phyloP scores from a whole-genome alignment of 306 rosid species.

The Medicago lupulina region DNA sequence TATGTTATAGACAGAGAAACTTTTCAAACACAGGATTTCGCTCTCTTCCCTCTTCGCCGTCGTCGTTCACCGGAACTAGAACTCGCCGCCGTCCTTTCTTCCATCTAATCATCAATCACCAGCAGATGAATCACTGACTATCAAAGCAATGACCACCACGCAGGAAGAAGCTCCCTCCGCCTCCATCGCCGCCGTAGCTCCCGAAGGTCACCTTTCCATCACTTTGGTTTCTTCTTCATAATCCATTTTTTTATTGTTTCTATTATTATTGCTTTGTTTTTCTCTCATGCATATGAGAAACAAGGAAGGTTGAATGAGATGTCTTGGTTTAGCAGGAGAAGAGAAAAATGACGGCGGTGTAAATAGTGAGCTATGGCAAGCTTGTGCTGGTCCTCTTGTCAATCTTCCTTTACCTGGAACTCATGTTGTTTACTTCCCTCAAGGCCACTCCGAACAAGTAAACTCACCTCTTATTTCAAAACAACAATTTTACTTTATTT shows the following conservation, averaged over 20 bases:
- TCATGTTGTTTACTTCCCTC: conserved; percentile 93
- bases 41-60: background rate
- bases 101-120: background rate
- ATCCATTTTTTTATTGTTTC: background rate
- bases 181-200: background rate
- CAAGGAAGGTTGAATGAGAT: too few relatives aligned
- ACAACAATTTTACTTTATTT: background rate
- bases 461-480: background rate
- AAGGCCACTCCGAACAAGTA: conserved; percentile 89
- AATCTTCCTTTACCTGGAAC: conserved; percentile 85
- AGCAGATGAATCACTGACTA: background rate
- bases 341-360: conserved; percentile 68
- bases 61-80: background rate
- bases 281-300: background rate
- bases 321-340: conserved; percentile 10
- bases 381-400: conserved; percentile 95
- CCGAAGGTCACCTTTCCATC: background rate
- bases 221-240: background rate
- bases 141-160: background rate
- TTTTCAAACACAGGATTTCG: too few relatives aligned
- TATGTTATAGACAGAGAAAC: too few relatives aligned
- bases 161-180: background rate
- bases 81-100: background rate
- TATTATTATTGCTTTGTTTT: too few relatives aligned
- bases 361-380: conserved; percentile 93